Conservation (phyloP, 2,329 filamentous ascomycete species). For the Arthrinium puccinioides region DNA sequence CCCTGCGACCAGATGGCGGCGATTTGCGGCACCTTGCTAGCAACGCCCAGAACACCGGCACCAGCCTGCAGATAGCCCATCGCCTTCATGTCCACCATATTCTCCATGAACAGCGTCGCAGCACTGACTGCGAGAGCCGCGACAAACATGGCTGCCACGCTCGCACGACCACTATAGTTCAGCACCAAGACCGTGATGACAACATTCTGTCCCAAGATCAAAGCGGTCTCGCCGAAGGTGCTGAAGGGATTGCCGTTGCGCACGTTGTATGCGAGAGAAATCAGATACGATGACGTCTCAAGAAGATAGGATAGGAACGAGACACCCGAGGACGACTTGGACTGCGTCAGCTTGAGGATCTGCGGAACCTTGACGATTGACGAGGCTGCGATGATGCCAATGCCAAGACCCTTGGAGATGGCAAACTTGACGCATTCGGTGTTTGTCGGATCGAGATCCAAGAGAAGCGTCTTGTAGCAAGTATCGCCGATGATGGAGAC, state of each 20-base stretch:
- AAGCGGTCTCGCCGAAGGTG: conserved; percentile 90
- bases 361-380: conserved; percentile 95
- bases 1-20: conserved; percentile 76
- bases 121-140: conserved; percentile 64
- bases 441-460: conserved; percentile 74
- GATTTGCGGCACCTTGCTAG: conserved; percentile 93
- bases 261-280: conserved; percentile 85
- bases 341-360: conserved; percentile 82
- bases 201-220: conserved; percentile 90
- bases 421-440: conserved; percentile 79
- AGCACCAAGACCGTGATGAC: conserved; percentile 82
- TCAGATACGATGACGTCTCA: conserved; percentile 82
- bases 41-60: conserved; percentile 74
- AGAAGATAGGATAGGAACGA: conserved; percentile 88
- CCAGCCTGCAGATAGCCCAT: conserved; percentile 76
- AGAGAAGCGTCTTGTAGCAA: conserved; percentile 82
- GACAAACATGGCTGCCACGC: conserved; percentile 68
- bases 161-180: conserved; percentile 65
- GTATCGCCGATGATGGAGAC: conserved; percentile 70
- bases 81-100: conserved; percentile 56
- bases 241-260: conserved; percentile 91
- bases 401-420: conserved; percentile 84
- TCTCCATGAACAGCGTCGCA: conserved; percentile 62
- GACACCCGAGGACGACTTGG: conserved; percentile 74
- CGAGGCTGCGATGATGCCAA: conserved; percentile 86